Evolutionary conservation across 176 grass and related monocot genomes (phyloP).

Genomic region (Triticum monococcum): DNA sequence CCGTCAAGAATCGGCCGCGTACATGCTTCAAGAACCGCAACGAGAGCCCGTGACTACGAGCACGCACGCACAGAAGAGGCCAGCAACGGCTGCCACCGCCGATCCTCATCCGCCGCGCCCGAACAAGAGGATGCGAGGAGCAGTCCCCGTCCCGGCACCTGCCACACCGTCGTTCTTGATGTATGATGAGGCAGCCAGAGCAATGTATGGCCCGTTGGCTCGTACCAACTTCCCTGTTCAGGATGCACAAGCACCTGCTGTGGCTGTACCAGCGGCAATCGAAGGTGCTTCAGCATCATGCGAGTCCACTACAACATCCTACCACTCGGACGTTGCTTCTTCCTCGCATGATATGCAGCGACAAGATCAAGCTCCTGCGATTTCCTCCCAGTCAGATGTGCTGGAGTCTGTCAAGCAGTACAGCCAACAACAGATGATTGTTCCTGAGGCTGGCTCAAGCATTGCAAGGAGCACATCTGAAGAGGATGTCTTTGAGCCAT

Average conservation of each 20-base stretch:
- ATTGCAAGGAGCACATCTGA: too few species aligned
- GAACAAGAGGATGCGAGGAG: background rate
- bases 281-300: constrained; percentile 28
- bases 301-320: constrained; percentile 42
- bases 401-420: background rate
- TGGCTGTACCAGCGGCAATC: background rate
- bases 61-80: background rate
- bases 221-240: constrained; percentile 49
- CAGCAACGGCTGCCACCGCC: background rate
- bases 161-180: background rate
- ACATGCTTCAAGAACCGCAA: background rate
- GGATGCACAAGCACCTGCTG: background rate
- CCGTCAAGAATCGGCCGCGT: background rate
- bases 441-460: too few species aligned
- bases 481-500: too few species aligned
- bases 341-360: background rate
- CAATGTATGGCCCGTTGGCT: constrained; percentile 70
- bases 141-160: background rate
- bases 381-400: background rate
- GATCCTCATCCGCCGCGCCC: background rate
- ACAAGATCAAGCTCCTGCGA: background rate
- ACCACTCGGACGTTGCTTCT: constrained; percentile 1
- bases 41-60: background rate
- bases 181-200: constrained; percentile 79
- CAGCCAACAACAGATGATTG: background rate